Percentiles rank a stretch among this genome's conserved stretches.
Evolutionary conservation across 257 asterid species (phyloP).

Genomic region (Scutellaria baicalensis): DNA sequence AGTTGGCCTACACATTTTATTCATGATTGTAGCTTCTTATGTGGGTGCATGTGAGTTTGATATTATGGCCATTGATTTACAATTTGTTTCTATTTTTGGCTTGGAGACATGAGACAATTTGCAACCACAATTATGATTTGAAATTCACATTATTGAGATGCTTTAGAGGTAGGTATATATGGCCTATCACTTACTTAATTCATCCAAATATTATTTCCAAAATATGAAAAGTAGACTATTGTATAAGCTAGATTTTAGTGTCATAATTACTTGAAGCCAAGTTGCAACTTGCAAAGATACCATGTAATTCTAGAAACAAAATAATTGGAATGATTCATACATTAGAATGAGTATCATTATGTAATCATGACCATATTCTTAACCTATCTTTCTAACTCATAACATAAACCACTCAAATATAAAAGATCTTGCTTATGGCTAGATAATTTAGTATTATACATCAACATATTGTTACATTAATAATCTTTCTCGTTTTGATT

Average conservation of each 20-base stretch:
- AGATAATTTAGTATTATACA: not conserved
- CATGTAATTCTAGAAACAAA: not conserved
- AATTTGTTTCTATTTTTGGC: constrained; percentile 25
- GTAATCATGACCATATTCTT: not conserved
- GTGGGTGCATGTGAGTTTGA: not conserved
- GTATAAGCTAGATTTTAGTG: not conserved
- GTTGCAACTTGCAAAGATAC: constrained; percentile 19
- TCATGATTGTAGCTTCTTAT: not conserved
- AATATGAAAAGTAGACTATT: not conserved
- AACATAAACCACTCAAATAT: too few species aligned
- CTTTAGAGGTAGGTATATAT: constrained; percentile 14
- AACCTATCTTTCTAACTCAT: too few species aligned
- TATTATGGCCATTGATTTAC: not conserved
- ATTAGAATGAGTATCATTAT: not conserved
- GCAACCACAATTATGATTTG: constrained; percentile 20
- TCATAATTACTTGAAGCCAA: constrained; percentile 15
- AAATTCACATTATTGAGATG: constrained; percentile 17
- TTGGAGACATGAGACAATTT: constrained; percentile 26
- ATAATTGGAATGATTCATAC: not conserved
- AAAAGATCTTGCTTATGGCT: not conserved
- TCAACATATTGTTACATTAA: too few species aligned
- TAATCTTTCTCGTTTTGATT: too few species aligned
- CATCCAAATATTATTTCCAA: constrained; percentile 2
- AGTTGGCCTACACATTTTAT: constrained; percentile 14
- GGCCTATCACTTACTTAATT: not conserved